Conservation (phyloP, 1,284 basidiomycete species). For the Leccinum pallidistipes region DNA sequence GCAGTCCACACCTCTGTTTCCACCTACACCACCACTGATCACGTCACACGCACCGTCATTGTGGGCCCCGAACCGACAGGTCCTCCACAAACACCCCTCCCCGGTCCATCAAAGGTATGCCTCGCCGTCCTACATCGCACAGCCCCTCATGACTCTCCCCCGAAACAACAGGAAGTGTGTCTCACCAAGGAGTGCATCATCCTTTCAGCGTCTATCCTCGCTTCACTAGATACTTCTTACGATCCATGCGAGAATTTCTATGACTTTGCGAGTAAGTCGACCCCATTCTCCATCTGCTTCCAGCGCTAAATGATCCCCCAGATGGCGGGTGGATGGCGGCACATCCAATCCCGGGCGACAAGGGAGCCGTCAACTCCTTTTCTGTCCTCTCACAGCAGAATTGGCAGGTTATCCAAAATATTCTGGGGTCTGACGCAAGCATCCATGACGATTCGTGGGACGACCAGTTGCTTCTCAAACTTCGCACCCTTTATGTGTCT, state of each 20-base stretch:
- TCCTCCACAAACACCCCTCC: conserved; percentile 29
- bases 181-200: conserved; percentile 80
- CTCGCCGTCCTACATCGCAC: neutral
- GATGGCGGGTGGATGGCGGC: conserved; percentile 82
- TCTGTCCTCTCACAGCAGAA: conserved; percentile 63
- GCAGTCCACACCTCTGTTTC: conserved; percentile 38
- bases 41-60: conserved; percentile 32
- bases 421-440: conserved; percentile 47
- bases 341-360: conserved; percentile 85
- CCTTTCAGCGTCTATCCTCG: conserved; percentile 81
- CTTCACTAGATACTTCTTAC: conserved; percentile 76
- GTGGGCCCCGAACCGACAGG: conserved; percentile 36
- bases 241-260: conserved; percentile 98
- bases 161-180: conserved; percentile 57
- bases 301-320: conserved; percentile 29
- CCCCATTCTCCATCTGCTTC: conserved; percentile 3
- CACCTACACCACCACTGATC: conserved; percentile 37
- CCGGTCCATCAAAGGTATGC: conserved; percentile 31
- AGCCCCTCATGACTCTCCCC: conserved; percentile 1
- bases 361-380: conserved; percentile 67
- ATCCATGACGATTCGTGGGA: conserved; percentile 49
- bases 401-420: conserved; percentile 59
- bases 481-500: conserved; percentile 79
- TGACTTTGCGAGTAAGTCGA: conserved; percentile 76
- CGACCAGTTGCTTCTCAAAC: conserved; percentile 70